Evolutionary conservation across 495 filamentous ascomycete genomes (phyloP).

Genomic region (Pseudomonodictys pantanalensis): DNA sequence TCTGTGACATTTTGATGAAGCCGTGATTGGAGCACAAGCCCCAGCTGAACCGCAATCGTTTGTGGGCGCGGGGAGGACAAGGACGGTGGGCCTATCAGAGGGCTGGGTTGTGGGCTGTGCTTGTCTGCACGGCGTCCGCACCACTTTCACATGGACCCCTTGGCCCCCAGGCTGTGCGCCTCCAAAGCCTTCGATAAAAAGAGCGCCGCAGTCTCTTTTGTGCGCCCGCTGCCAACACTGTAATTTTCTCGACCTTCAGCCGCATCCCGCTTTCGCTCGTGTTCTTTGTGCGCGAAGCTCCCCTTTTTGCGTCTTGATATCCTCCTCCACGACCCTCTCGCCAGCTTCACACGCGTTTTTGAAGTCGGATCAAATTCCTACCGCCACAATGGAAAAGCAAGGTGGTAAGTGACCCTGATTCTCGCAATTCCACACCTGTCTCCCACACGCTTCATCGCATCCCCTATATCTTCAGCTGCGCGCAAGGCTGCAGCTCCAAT

Average conservation of each 20-base stretch:
- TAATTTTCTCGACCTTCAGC: neutral
- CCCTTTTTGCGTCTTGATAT: neutral
- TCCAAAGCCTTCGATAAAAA: conserved; percentile 20
- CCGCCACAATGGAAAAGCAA: conserved; percentile 30
- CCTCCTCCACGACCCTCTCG: neutral
- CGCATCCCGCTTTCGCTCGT: conserved; percentile 3
- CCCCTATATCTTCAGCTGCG: neutral
- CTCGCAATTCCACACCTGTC: conserved; percentile 4
- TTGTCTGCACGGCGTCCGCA: conserved; percentile 9
- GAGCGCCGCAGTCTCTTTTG: neutral
- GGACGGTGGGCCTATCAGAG: neutral
- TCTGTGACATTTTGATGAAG: neutral
- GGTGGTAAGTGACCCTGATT: conserved; percentile 11
- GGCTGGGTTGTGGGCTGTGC: conserved; percentile 9
- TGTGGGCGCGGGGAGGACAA: neutral
- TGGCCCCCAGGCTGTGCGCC: neutral
- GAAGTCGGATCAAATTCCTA: neutral
- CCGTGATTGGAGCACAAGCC: conserved; percentile 8
- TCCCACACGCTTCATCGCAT: neutral
- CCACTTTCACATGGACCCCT: neutral
- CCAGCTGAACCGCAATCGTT: conserved; percentile 13
- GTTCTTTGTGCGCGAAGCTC: neutral
- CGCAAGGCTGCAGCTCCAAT: too few species aligned
- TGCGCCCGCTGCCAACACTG: neutral
- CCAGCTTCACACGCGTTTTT: neutral